Base-by-base conservation (phyloP, 1,284 basidiomycete genomes). In the Austroboletus niveus region DNA sequence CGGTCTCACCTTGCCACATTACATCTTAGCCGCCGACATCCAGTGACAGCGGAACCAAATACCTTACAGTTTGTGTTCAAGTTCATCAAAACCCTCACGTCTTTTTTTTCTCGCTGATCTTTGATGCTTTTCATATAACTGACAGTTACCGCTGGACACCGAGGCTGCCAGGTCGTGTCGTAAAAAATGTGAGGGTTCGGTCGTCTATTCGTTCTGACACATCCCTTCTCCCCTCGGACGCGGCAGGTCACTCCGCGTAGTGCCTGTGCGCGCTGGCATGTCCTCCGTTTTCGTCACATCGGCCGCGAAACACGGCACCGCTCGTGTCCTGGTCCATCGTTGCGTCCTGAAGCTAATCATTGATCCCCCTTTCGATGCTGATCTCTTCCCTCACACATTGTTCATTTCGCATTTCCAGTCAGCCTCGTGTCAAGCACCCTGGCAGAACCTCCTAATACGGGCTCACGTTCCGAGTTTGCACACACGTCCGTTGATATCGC, bases 391-490 rank as follows among this genome's bases (percentile, higher is more conserved):
- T 66, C 55, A 64, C 63, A 54, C 57, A 48, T 66, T 47, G 45
- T 68, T 66, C 64, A 66, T 66, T 66, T 66, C 64, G 64, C 68
- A 54, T 60, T 63, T 70, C 66, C 59, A 70, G 64, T 53, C 57
- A 56, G 62, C 69, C 65, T 70, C 65, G 69, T 69, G 65, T 60
- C 58, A 63, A 53, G 49, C 56, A 57, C 35, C 35, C 35, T 61
- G 34, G 31, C 55, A 62, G 46, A 57, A 56, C 45, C 65, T 67
- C 67, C 63, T 65, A 63, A 68, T 64, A 42, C 64, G 60, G 55
- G 49, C 49, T 67, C 38, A 49, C 56, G 47, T 65, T 63, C 65
- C 64, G 58, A 54, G 60, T 65, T 68, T 66, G 60, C 49, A 61
- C 62, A 53, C 45, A 56, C 58, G 53, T 48, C 54, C 47, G 48